Base-by-base conservation (phyloP, 1,139 yeast genomes). In the Barnettozyma hawaiiensis region DNA sequence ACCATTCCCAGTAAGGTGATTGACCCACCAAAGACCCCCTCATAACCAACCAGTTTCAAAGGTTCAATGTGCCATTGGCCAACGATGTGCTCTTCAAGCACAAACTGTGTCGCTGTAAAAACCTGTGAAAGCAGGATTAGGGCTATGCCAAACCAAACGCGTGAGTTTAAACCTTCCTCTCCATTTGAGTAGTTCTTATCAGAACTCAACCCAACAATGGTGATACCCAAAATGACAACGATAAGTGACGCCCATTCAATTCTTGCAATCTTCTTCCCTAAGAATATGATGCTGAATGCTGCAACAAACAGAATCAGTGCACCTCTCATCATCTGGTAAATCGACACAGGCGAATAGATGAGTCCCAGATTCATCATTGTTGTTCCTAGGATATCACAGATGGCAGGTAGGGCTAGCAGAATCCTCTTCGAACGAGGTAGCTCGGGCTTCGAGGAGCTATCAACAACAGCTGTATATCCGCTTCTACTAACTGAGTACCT, bases 251-350 rank as follows among this genome's bases (percentile, higher is more conserved):
- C 50, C 95, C 95, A 85, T 58, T 85, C 92, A 35, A 79, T 62
- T 47, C 74, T 70, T 22, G 79, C 66, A 40, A 85, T 77, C 20
- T 60, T 65, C 41, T 77, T 71, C 43, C 74, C 70, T 52, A 85
- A 70, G 54, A 83, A 83, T 0, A 81, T 31, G 16, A 82, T 81
- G 15, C 89, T 80, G 55, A 84, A 72, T 16, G 80, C 61, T 2
- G 90, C 95, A 26, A 85, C 95, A 65, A 83, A 84, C 35, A 85
- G 65, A 35, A 85, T 87, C 39, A 85, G 67, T 0, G 90, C 75
- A 5, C 95, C 95, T 50, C 95, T 69, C 12, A 84, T 79, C 95
- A 85, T 85, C 60, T 85, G 95, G 61, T 83, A 85, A 37, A 85
- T 73, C 2, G 90, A 81, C n/a, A 85, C 95, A 0, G 95, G 94